Base-by-base conservation (phyloP, 768 basidiomycete genomes). In the Pisolithus orientalis region DNA sequence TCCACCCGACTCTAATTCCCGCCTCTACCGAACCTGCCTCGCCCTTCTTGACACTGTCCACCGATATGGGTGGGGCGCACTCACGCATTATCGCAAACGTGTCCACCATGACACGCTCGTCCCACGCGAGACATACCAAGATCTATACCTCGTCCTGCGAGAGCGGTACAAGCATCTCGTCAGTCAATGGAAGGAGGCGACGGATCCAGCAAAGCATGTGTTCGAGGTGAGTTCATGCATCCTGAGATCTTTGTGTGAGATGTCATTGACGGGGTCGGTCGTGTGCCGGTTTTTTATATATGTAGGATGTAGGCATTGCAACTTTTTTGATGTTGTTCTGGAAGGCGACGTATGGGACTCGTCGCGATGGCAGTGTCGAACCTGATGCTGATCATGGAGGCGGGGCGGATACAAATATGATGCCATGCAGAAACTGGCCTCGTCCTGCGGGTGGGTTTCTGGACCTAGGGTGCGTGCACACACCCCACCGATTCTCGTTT, bases 231-330 rank as follows among this genome's bases (percentile, higher is more conserved):
- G n/a, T 3, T 17, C 10, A 14, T 39, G 4, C 13, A 9, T 39
- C 21, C 13, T 37, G 8, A 25, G 37, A 21, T 37, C 13, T 39
- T 21, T 42, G 29, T 44, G 58, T 34, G 54, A 27, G n/a, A n/a
- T 40, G 6, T 21, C n/a, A 42, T 34, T 34, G 34, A 34, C 13
- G 34, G 13, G 34, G 34, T 11, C 34, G 34, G 13, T 29, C 28
- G 34, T 3, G 10, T 25, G 1, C 21, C 21, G 21, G 21, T 1
- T 21, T 21, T 21, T 21, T 21, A 1, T 21, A 21, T 25, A 21
- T n/a, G 21, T 59, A 95, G 88, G 95, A 98, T 64, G 91, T 97
- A 34, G 91, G 91, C 14, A 94, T 98, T 40, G 93, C 93, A 2
- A 91, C 92, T 1, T 97, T 89, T 65, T 74, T 98, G 27, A 91